Percentiles rank a stretch among this genome's conserved stretches.
These are phyloP conservation scores for Polytolypa hystricis DNA, from an alignment of 2,329 filamentous ascomycete species.

Conservation along the genomic window DNA sequence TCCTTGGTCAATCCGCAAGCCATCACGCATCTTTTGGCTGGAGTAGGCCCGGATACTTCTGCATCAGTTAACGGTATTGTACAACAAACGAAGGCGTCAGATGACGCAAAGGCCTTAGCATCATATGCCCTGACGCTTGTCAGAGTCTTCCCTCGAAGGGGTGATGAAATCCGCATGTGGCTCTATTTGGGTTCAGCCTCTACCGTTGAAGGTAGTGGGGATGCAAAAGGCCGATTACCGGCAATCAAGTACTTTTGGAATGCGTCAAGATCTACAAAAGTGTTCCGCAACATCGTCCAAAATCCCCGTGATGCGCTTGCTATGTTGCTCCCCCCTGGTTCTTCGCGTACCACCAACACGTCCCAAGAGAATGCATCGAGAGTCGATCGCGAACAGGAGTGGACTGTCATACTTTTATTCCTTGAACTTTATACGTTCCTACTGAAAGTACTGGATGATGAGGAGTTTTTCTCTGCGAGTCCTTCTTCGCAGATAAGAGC, in stretches of 20 bases:
- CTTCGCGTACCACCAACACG: constrained; percentile 29
- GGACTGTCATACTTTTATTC: constrained; percentile 81
- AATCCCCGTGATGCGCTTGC: constrained; percentile 49
- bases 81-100: constrained; percentile 29
- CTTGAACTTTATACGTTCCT: constrained; percentile 91
- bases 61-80: constrained; percentile 16
- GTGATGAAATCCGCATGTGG: constrained; percentile 90
- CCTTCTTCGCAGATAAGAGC: constrained; percentile 33
- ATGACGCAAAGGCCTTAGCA: constrained; percentile 63
- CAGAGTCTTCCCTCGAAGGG: constrained; percentile 67
- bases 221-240: constrained; percentile 38
- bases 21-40: constrained; percentile 52
- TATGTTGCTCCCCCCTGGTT: constrained; percentile 38
- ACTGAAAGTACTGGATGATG: constrained; percentile 85
- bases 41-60: constrained; percentile 22
- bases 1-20: constrained; percentile 66
- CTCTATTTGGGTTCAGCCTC: constrained; percentile 64
- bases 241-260: constrained; percentile 81
- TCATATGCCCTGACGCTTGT: constrained; percentile 79
- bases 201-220: constrained; percentile 23
- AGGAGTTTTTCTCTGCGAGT: constrained; percentile 68
- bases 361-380: constrained; percentile 17
- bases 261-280: constrained; percentile 44
- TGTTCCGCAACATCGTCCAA: constrained; percentile 46
- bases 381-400: constrained; percentile 53